phyloP scores from a whole-genome alignment of 257 asterid genomes.

The Linaria vulgaris region DNA sequence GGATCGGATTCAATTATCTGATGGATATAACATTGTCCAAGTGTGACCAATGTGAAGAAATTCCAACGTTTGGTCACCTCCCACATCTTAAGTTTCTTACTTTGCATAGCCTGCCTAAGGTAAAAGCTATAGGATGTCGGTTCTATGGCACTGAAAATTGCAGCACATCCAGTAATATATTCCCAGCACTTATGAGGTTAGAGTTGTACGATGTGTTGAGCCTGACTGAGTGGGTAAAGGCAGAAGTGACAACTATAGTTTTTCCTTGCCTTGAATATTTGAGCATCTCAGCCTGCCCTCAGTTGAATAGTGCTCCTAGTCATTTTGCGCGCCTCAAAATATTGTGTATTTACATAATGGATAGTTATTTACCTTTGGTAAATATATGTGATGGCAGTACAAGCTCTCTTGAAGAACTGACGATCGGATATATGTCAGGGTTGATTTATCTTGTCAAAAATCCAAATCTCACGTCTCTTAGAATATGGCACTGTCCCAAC shows the following conservation, averaged over 20 bases:
- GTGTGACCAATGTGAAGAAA: slow-evolving; percentile 12
- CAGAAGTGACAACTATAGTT: background rate
- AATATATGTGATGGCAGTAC: slow-evolving; percentile 11
- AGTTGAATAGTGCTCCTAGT: background rate
- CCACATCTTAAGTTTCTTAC: slow-evolving; percentile 5
- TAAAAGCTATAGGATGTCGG: background rate
- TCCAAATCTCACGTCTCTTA: background rate
- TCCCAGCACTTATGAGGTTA: slow-evolving; percentile 24
- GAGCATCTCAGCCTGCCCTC: background rate
- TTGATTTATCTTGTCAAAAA: slow-evolving; percentile 18
- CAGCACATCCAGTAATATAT: background rate
- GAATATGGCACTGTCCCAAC: slow-evolving; percentile 9
- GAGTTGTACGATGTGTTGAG: slow-evolving; percentile 5
- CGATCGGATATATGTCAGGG: background rate
- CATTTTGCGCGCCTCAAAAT: slow-evolving; percentile 19
- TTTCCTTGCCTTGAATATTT: background rate
- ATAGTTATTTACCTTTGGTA: background rate
- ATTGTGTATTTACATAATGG: background rate
- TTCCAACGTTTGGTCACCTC: slow-evolving; percentile 33
- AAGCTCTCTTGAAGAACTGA: background rate
- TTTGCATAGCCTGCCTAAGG: background rate
- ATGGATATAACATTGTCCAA: background rate
- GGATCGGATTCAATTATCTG: background rate
- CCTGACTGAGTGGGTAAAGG: slow-evolving; percentile 30
- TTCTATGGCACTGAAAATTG: background rate